These are phyloP conservation scores for Hymenoscyphus infarciens DNA, from an alignment of 2,329 filamentous ascomycete species.

Conservation along the genomic window DNA sequence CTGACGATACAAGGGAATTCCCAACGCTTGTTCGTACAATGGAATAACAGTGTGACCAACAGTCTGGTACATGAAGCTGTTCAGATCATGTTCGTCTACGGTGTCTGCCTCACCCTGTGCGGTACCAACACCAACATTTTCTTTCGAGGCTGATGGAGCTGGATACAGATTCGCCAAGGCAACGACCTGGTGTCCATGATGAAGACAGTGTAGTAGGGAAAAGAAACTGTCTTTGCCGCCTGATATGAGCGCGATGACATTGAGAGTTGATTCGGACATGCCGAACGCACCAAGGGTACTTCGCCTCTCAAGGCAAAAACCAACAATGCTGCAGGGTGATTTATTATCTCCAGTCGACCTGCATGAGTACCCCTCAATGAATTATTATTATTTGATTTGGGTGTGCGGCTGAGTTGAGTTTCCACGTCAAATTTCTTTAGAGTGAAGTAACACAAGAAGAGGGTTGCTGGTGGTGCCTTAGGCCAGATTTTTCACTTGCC, in stretches of 20 bases:
- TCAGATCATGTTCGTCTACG: slow-evolving; percentile 62
- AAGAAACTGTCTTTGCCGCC: slow-evolving; percentile 98
- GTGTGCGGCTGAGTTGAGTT: background rate
- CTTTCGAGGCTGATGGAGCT: slow-evolving; percentile 23
- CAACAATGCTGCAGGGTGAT: background rate
- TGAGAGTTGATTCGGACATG: slow-evolving; percentile 41
- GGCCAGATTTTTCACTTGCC: background rate
- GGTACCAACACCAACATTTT: slow-evolving; percentile 11
- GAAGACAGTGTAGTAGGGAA: slow-evolving; percentile 83
- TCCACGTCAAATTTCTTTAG: background rate
- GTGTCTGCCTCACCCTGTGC: slow-evolving; percentile 22
- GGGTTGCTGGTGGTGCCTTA: background rate
- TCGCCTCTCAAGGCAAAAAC: slow-evolving; percentile 4
- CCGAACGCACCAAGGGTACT: slow-evolving; percentile 2
- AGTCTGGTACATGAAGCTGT: slow-evolving; percentile 99
- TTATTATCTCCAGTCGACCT: background rate
- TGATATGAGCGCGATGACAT: slow-evolving; percentile 89
- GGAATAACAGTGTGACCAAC: slow-evolving; percentile 86
- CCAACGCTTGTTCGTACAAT: slow-evolving; percentile 75
- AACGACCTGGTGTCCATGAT: slow-evolving; percentile 79
- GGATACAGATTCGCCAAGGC: slow-evolving; percentile 89
- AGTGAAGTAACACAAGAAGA: background rate
- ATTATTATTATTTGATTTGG: background rate
- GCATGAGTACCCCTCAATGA: background rate
- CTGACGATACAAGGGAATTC: slow-evolving; percentile 78